These are phyloP conservation scores for Ziziphus jujuba DNA, from an alignment of 306 rosid genomes.

Conservation along the genomic window DNA sequence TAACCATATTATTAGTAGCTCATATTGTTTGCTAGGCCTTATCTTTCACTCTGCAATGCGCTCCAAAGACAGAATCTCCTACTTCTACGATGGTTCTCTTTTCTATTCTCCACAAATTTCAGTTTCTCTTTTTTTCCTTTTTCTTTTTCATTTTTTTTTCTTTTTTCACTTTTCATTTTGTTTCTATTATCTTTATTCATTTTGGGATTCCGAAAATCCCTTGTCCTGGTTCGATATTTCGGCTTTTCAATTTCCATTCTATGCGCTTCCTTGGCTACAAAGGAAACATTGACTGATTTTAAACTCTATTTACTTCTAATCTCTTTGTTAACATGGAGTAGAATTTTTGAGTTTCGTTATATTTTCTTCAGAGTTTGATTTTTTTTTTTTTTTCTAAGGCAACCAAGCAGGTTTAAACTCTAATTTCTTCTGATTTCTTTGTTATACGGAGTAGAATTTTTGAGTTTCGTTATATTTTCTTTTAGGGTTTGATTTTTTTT, in stretches of 20 bases:
- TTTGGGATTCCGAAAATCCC: background rate
- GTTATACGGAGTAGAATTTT: background rate
- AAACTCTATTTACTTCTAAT: background rate
- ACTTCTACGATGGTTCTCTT: constrained; percentile 81
- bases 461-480: background rate
- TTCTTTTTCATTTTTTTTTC: background rate
- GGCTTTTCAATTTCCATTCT: background rate
- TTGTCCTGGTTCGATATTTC: constrained; percentile 38
- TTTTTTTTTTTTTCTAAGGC: too few species aligned
- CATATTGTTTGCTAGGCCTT: constrained; percentile 6
- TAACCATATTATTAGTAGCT: background rate
- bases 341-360: background rate
- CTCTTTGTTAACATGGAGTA: background rate
- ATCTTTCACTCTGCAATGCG: constrained; percentile 53
- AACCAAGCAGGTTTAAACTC: too few species aligned
- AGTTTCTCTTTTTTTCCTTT: background rate
- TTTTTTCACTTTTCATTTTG: background rate
- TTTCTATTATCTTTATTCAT: background rate
- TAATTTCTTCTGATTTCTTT: background rate
- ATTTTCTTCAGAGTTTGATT: background rate
- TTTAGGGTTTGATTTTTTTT: background rate
- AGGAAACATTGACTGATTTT: background rate
- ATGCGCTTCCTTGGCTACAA: constrained; percentile 1
- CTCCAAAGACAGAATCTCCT: constrained; percentile 87
- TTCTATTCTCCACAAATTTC: background rate